Evolutionary conservation across 148 eudicot genomes (phyloP).

Genomic region (Fagopyrum homotropicum): DNA sequence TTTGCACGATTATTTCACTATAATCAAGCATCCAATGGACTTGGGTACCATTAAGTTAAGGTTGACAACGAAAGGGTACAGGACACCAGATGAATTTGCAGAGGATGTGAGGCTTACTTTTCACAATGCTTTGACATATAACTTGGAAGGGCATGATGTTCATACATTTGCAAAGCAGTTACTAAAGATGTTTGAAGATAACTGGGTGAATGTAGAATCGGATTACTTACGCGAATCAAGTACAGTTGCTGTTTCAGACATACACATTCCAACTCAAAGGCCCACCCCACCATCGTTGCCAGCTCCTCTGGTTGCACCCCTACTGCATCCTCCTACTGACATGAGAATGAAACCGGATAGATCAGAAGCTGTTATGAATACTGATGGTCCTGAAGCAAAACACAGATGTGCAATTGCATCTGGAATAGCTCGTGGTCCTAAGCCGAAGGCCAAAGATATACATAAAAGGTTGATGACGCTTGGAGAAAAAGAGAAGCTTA

Average conservation of each 20-base stretch:
- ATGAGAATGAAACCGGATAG: conserved; percentile 30
- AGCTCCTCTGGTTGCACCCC: conserved; percentile 32
- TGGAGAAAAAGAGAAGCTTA: conserved; percentile 86
- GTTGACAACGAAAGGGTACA: conserved; percentile 63
- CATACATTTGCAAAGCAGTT: conserved; percentile 73
- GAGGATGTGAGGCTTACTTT: conserved; percentile 27
- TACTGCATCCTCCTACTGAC: conserved; percentile 29
- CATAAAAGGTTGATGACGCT: conserved; percentile 88
- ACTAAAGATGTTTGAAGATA: conserved; percentile 66
- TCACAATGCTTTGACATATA: conserved; percentile 90
- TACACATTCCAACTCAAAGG: conserved; percentile 42
- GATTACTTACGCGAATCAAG: conserved; percentile 44
- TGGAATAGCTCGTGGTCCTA: conserved; percentile 50
- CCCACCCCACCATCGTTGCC: conserved; percentile 16
- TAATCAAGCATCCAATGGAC: conserved; percentile 90
- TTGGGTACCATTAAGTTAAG: conserved; percentile 86
- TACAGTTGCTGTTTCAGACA: conserved; percentile 33
- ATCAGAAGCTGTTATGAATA: conserved; percentile 41
- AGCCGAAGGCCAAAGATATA: conserved; percentile 85
- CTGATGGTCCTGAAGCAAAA: conserved; percentile 30
- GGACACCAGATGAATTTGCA: conserved; percentile 71
- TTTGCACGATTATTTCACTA: conserved; percentile 75
- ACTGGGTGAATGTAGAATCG: conserved; percentile 67
- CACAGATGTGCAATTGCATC: conserved; percentile 19
- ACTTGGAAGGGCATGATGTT: conserved; percentile 89